Evolutionary conservation across 441 rosid genomes (phyloP).

Genomic region (Breynia disticha): DNA sequence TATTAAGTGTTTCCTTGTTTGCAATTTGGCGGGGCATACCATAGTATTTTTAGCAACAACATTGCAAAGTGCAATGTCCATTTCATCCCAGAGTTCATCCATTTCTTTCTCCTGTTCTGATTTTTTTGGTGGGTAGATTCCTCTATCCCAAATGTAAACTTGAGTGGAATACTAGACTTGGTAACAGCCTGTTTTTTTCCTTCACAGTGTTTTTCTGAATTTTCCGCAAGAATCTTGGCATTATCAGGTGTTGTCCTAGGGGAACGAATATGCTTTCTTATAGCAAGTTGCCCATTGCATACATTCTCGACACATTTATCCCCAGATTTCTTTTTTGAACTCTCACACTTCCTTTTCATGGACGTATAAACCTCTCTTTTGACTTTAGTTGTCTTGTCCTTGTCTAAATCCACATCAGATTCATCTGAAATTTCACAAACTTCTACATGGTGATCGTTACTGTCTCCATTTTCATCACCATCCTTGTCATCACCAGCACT

Average conservation of each 20-base stretch:
- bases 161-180: slow-evolving; percentile 21
- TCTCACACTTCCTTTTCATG: background rate
- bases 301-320: background rate
- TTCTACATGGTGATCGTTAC: too few relatives aligned
- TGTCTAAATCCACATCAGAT: slow-evolving; percentile 11
- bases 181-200: slow-evolving; percentile 3
- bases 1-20: too few relatives aligned
- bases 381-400: background rate
- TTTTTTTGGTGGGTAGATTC: slow-evolving; percentile 27
- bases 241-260: slow-evolving; percentile 12
- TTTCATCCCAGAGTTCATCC: slow-evolving; percentile 44
- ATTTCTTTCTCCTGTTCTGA: slow-evolving; percentile 39
- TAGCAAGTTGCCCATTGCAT: background rate
- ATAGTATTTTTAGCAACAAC: slow-evolving; percentile 11
- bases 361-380: background rate
- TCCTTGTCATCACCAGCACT: too few relatives aligned
- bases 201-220: slow-evolving; percentile 9
- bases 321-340: background rate
- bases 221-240: slow-evolving; percentile 19
- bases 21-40: slow-evolving; percentile 24
- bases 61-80: slow-evolving; percentile 28
- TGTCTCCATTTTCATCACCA: too few relatives aligned
- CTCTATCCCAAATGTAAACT: slow-evolving; percentile 34
- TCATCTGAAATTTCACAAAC: too few relatives aligned
- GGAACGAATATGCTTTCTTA: slow-evolving; percentile 3